These are phyloP conservation scores for Herpetomonas samuelpessoai DNA, from an alignment of 208 protist genomes.

Conservation along the genomic window DNA sequence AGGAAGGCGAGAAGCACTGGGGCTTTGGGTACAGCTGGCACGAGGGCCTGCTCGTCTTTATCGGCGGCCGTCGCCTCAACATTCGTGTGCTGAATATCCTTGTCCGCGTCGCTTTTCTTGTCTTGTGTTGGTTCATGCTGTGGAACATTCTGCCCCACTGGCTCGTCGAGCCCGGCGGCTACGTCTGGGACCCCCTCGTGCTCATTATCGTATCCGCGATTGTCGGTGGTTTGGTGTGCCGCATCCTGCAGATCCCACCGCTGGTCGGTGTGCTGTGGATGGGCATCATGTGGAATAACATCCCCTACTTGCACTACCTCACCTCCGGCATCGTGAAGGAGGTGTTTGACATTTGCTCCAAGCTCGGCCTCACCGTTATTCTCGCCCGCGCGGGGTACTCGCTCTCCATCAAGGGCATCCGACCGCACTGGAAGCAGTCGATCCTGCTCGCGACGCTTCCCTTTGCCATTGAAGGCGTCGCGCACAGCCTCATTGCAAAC, in stretches of 20 bases:
- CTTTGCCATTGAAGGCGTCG: slow-evolving; percentile 55
- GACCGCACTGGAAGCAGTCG: slow-evolving; percentile 69
- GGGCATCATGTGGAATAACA: slow-evolving; percentile 81
- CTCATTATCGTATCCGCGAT: slow-evolving; percentile 60
- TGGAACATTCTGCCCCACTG: slow-evolving; percentile 64
- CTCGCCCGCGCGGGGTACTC: slow-evolving; percentile 72
- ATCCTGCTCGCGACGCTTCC: slow-evolving; percentile 61
- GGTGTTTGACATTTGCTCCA: slow-evolving; percentile 57
- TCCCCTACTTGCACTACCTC: slow-evolving; percentile 56
- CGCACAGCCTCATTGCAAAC: slow-evolving; percentile 72
- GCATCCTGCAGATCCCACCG: slow-evolving; percentile 73
- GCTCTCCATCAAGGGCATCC: slow-evolving; percentile 58
- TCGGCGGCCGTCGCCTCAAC: slow-evolving; percentile 49
- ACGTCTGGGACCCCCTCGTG: slow-evolving; percentile 72
- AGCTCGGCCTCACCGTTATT: slow-evolving; percentile 73
- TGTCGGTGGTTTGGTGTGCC: slow-evolving; percentile 62
- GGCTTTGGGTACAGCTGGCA: slow-evolving; percentile 32
- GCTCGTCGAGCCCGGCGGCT: slow-evolving; percentile 63
- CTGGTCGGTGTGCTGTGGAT: slow-evolving; percentile 79
- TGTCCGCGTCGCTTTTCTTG: slow-evolving; percentile 54
- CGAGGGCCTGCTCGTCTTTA: slow-evolving; percentile 40
- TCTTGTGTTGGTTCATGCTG: slow-evolving; percentile 61
- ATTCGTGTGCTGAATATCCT: slow-evolving; percentile 57
- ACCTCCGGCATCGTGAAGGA: slow-evolving; percentile 51
- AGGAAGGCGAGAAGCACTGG: slow-evolving; percentile 39